phyloP scores from a whole-genome alignment of 1,139 yeast genomes.

The Scheffersomyces titani region DNA sequence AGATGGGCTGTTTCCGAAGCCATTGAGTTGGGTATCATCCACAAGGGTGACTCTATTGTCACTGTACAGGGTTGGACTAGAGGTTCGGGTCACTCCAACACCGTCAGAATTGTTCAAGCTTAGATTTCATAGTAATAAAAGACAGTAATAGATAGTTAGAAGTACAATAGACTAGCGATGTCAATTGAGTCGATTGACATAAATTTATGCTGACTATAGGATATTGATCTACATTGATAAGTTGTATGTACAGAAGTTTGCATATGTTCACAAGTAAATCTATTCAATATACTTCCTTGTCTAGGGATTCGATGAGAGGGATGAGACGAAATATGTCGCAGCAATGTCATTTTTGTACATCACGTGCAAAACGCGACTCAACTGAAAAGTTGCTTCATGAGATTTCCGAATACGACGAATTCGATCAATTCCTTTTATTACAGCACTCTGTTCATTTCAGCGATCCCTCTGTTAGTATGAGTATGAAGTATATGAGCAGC shows the following conservation, averaged over 20 bases:
- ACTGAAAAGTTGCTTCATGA: background rate
- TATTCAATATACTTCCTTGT: too few relatives aligned
- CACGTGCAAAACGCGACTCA: background rate
- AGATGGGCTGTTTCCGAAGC: slow-evolving; percentile 94
- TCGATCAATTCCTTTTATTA: background rate
- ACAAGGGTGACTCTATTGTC: slow-evolving; percentile 86
- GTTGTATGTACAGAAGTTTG: background rate
- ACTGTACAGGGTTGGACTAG: slow-evolving; percentile 99
- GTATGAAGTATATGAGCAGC: background rate
- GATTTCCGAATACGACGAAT: background rate
- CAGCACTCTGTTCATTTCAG: background rate
- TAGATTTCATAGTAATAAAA: slow-evolving; percentile 15
- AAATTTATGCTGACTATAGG: background rate
- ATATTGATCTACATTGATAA: background rate
- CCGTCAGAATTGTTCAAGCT: slow-evolving; percentile 74
- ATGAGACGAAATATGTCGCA: background rate
- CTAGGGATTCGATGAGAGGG: background rate
- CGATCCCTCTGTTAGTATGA: background rate
- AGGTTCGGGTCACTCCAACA: slow-evolving; percentile 98
- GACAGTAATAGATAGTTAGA: background rate
- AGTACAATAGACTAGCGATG: background rate
- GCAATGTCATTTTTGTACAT: background rate
- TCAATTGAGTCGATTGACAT: background rate
- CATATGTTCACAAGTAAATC: too few relatives aligned
- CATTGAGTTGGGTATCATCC: slow-evolving; percentile 79